Evolutionary conservation across 345 rosid species (phyloP).

Genomic region (Eucalyptus melliodora): DNA sequence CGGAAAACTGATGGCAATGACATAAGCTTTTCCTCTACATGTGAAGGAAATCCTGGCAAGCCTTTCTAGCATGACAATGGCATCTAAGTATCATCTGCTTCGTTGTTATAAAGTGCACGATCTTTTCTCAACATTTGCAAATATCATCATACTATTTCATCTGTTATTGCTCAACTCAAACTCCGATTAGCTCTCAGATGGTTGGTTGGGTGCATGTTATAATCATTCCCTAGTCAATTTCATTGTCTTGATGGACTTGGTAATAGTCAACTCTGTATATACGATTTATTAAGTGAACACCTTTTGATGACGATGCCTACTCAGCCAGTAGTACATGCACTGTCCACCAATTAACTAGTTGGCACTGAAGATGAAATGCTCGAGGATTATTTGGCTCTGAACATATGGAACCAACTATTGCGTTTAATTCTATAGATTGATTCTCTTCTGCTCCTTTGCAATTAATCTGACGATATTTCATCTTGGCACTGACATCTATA

Average conservation of each 20-base stretch:
- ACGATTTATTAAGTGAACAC: neutral
- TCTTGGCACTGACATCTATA: too few species aligned
- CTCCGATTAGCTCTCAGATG: neutral
- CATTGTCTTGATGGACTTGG: neutral
- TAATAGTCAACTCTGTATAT: neutral
- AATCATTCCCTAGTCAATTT: neutral
- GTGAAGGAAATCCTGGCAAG: neutral
- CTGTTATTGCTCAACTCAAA: neutral
- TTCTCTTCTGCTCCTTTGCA: too few species aligned
- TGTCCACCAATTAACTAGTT: too few species aligned
- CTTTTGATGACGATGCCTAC: too few species aligned
- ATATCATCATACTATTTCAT: neutral
- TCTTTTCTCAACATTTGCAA: neutral
- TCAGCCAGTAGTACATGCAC: too few species aligned
- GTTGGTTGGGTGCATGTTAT: neutral
- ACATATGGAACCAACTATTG: too few species aligned
- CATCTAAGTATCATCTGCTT: neutral
- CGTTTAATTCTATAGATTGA: too few species aligned
- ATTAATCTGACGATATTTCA: too few species aligned
- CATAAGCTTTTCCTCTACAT: constrained; percentile 5
- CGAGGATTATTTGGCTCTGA: too few species aligned
- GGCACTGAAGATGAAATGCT: too few species aligned
- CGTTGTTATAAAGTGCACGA: neutral
- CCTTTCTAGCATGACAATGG: neutral
- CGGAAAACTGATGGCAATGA: constrained; percentile 25